Percentiles rank a stretch among this genome's conserved stretches.
Evolutionary conservation across 2,329 filamentous ascomycete genomes (phyloP).

Genomic region (Xylaria sp.): DNA sequence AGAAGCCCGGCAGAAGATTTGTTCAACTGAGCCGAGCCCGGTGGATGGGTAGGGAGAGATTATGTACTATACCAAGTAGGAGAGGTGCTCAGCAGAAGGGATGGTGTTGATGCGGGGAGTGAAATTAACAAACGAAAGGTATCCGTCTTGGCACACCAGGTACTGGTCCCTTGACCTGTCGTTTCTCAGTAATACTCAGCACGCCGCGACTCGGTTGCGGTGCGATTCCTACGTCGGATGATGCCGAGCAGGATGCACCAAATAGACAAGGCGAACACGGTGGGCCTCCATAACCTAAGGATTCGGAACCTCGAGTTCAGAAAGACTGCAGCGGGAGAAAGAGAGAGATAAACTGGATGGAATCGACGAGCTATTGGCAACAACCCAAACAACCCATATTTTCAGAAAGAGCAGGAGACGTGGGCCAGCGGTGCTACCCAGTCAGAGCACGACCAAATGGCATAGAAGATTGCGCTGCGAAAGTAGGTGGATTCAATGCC

Average conservation of each 20-base stretch:
- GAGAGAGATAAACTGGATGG: background rate
- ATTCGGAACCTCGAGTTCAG: slow-evolving; percentile 1
- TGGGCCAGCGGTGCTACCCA: no score
- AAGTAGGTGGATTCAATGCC: slow-evolving; percentile 1
- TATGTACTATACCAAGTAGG: no score
- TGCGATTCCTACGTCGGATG: slow-evolving; percentile 9
- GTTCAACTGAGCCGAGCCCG: background rate
- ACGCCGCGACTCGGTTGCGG: background rate
- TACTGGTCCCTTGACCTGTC: background rate
- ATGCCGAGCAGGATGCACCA: slow-evolving; percentile 25
- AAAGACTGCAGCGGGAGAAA: background rate
- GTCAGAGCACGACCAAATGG: no score
- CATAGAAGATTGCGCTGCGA: background rate
- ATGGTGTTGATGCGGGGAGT: background rate
- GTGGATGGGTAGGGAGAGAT: slow-evolving; percentile 3
- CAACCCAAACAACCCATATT: no score
- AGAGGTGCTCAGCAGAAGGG: background rate
- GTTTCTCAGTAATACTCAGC: background rate
- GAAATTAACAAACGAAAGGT: no score
- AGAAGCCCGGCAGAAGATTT: background rate
- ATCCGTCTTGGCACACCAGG: background rate
- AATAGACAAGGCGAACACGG: slow-evolving; percentile 1
- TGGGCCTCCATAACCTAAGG: slow-evolving; percentile 2
- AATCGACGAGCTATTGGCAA: background rate
- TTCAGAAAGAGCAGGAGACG: no score